Evolutionary conservation across 2,329 filamentous ascomycete species (phyloP), one percentile per base, ranked within the genome.

Genomic region (Cadophora luteo-olivacea): DNA sequence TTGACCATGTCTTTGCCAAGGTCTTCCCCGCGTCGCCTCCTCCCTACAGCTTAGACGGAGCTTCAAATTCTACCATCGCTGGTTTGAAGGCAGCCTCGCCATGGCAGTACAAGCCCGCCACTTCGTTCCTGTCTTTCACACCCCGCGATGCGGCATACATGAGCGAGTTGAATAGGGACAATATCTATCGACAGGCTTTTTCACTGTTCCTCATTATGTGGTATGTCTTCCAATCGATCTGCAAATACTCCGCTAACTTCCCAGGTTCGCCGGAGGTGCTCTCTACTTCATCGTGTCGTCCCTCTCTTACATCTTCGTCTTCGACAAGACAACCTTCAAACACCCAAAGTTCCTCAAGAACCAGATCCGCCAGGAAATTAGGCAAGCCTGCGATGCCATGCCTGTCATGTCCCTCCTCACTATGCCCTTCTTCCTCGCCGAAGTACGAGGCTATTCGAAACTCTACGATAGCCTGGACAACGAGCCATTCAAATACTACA

Each of bases 291-390:
- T 92, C 72, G 93, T 93, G 78, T 92, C 94, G 4, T 86, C 90
- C 6, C 84, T 97, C 22, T 97, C 94, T 19, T 98, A 97, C 82
- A 76, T 91, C 77, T 91, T 97, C 82, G 85, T 97, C 78, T 97
- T 97, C 83, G 94, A 97, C 82, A 96, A 97, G 81, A 87, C 89
- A 52, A 96, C 92, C 55, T 89, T 95, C 81, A 84, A 93, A 64
- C 95, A 98, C 80, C 95, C 95, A 60, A 96, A 96, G 78, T 98
- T 95, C 81, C 90, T 97, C 77, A 97, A 96, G 83, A 95, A 97
- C 81, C 95, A 97, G 80, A 91, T 97, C 72, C 84, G 85, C 69
- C 87, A 94, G 75, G 95, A 98, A 80, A 97, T 98, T 76, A 84
- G 84, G 72, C 93, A 97, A 82, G 89, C 94, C 71, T 88, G 90